Conservation (phyloP, 768 basidiomycete species). For the Termitomyces sp. region DNA sequence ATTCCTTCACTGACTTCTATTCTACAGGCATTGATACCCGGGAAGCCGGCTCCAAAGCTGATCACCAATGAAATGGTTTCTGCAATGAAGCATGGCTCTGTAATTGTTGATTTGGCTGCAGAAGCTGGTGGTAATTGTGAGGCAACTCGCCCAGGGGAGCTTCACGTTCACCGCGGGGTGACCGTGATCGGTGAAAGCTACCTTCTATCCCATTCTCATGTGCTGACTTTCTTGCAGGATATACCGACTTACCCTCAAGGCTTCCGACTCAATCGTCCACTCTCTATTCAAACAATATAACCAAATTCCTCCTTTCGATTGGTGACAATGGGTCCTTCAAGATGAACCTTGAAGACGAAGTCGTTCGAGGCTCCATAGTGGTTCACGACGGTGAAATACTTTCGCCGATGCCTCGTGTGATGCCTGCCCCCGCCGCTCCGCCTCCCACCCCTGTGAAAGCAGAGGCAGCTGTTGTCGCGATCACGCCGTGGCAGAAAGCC, state of each 20-base stretch:
- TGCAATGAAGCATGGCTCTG: conserved; percentile 90
- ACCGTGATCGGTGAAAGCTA: conserved; percentile 65
- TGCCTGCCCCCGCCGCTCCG: conserved; percentile 56
- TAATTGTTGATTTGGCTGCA: conserved; percentile 83
- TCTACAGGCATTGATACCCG: conserved; percentile 74
- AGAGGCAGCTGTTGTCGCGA: conserved; percentile 48
- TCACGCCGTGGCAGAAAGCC: conserved; percentile 86
- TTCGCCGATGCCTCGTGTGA: conserved; percentile 63
- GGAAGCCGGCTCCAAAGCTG: conserved; percentile 81
- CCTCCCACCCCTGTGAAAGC: conserved; percentile 46
- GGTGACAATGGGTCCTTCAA: conserved; percentile 58
- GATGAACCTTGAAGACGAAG: conserved; percentile 79
- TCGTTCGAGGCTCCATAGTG: conserved; percentile 77
- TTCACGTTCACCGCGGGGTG: conserved; percentile 69
- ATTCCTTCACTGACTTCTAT: background rate
- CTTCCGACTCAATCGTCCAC: conserved; percentile 88
- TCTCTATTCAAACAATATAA: conserved; percentile 88
- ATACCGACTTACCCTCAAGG: conserved; percentile 83
- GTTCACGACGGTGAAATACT: conserved; percentile 64
- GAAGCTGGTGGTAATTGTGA: conserved; percentile 91
- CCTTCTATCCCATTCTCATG: background rate
- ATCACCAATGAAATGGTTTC: conserved; percentile 84
- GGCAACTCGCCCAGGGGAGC: conserved; percentile 74
- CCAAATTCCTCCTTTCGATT: conserved; percentile 84
- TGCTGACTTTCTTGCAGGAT: conserved; percentile 40